Evolutionary conservation across 23 red algal species (phyloP).

Genomic region (Pyropia haitanensis): DNA sequence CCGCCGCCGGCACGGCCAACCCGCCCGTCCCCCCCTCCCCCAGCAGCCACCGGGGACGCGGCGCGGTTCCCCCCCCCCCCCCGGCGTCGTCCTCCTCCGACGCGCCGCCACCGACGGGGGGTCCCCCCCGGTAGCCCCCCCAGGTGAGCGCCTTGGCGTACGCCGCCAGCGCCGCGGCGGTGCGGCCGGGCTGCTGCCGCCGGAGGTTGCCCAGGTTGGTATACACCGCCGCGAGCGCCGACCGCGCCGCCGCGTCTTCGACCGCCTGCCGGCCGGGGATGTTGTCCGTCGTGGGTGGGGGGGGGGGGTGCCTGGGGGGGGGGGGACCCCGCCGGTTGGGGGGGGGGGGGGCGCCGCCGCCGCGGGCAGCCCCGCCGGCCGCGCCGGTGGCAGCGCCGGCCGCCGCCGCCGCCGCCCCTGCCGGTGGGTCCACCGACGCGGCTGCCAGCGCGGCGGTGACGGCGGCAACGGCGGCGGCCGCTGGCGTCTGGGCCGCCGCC

Average conservation of each 20-base stretch:
- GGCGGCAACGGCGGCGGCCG: too few relatives aligned
- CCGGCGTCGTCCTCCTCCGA: too few relatives aligned
- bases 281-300: too few relatives aligned
- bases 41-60: too few relatives aligned
- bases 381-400: background rate
- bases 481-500: too few relatives aligned
- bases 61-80: too few relatives aligned
- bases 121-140: conserved; percentile 16
- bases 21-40: too few relatives aligned
- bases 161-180: conserved; percentile 16
- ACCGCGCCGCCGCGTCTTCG: background rate
- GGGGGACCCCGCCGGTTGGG: background rate
- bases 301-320: background rate
- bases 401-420: background rate
- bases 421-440: too few relatives aligned
- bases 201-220: conserved; percentile 41
- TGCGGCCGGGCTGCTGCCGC: conserved; percentile 26
- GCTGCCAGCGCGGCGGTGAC: too few relatives aligned
- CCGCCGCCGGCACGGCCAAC: too few relatives aligned
- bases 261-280: too few relatives aligned
- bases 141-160: conserved; percentile 31
- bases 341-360: background rate
- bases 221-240: conserved; percentile 35
- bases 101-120: too few relatives aligned
- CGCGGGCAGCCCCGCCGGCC: conserved; percentile 3